Evolutionary conservation across 108 stramenopile species (phyloP), one percentile per base, ranked within the genome.

Genomic region (Aurantiochytrium sp.): DNA sequence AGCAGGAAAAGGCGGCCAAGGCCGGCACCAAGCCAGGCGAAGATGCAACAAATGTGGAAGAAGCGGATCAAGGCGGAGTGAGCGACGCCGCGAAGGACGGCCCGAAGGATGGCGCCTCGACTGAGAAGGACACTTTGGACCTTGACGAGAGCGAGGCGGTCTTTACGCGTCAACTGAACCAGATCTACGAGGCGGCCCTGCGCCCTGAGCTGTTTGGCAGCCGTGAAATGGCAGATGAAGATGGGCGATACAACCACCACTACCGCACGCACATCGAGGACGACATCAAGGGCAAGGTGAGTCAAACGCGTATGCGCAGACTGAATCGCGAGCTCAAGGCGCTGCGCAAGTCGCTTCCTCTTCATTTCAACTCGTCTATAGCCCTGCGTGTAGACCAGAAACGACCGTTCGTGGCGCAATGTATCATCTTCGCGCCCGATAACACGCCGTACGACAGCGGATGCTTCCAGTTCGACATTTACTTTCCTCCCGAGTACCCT

Each of bases 401-500:
- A 23, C 76, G 76, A 12, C 76, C 76, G 12, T 83, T 83, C 3
- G 76, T 83, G 44, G 76, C 76, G 5, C 76, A 83, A 23, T 83
- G 76, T 83, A 45, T 53, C n/a, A 83, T 83, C 3, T 83, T 83
- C n/a, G 76, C 76, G 49, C 76, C 76, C 19, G 76, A 83, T 43
- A 43, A 83, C 55, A 90, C 72, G 21, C 91, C 91, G 35, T 92
- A 92, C 90, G 87, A 47, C 42, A 10, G 64, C 43, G 91, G 91
- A 4, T 23, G 59, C 88, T 90, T 92, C 59, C 42, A 88, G 5
- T 92, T 92, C 47, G 89, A 92, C 53, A 58, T 92, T 18, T 89
- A 23, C 57, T 58, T 90, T 4, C 91, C 91, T 0, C 59, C 59
- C 23, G 60, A 88, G 35, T 92, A 90, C 60, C 91, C 91, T 6